Base-by-base conservation (phyloP, 2,329 filamentous ascomycete genomes). In the Colletotrichum nymphaeae region DNA sequence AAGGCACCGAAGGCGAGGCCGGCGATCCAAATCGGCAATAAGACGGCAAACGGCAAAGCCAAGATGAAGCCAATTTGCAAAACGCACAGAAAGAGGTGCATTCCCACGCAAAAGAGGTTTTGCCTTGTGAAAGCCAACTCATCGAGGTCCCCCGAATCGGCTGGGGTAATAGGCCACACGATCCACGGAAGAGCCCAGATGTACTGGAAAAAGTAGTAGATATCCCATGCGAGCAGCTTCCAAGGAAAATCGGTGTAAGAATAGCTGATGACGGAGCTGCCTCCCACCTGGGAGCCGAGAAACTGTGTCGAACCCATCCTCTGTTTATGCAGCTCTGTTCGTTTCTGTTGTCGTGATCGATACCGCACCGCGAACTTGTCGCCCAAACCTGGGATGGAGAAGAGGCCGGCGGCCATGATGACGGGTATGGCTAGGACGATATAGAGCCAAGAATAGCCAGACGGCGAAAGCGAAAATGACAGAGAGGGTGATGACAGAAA, bases 1-100 rank as follows among this genome's bases (percentile, higher is more conserved):
- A 90, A 91, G 2, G 78, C 80, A 4, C 76, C 80, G 8, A 88
- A 76, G 6, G 79, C 81, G 0, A 82, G 55, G 0, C 77, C 78
- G 1, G 86, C 86, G 35, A 84, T 80, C 86, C 87, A 92, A 56
- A 89, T 78, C 28, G 86, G 87, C 75, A 88, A 74, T 67, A 90
- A 74, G 64, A 87, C 42, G 53, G 84, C 80, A 2, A 89, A 79
- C 0, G 92, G 89, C 2, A 95, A 78, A 0, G 86, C 86, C 0
- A 93, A 16, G 9, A 95, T 78, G 78, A 94, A 93, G 0, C 78
- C 77, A 0, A 89, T 75, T 81, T 95, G 93, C n/a, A 89, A 78
- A 12, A 92, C 66, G 35, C 87, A 78, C 4, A 95, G 85, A 53
- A 93, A 66, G 3, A 84, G 37, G 76, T 95, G 93, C 6, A 93